Percentiles rank a stretch among this genome's conserved stretches.
Conservation (phyloP, 768 basidiomycete genomes). For the Neoboletus brunneissimus region DNA sequence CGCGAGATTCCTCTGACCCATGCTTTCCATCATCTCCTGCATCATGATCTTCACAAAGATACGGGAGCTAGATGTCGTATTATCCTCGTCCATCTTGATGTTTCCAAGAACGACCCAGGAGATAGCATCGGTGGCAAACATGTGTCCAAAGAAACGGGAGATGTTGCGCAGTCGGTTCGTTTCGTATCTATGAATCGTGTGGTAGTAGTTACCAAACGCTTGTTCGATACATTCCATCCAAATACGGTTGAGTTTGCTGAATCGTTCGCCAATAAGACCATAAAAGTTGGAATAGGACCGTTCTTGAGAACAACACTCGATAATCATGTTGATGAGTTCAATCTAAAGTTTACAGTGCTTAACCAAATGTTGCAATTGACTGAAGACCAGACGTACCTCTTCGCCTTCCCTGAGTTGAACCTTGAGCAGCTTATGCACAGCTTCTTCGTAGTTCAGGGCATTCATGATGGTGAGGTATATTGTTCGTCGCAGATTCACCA, state of each 20-base stretch:
- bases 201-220: conserved; percentile 88
- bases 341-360: conserved; percentile 48
- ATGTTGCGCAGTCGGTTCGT: conserved; percentile 98
- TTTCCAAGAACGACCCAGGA: conserved; percentile 85
- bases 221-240: conserved; percentile 91
- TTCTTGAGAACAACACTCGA: conserved; percentile 99
- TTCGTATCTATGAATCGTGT: conserved; percentile 97
- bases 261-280: conserved; percentile 92
- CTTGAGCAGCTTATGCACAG: conserved; percentile 95
- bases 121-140: conserved; percentile 81
- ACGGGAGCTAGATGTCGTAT: conserved; percentile 92
- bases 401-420: conserved; percentile 89
- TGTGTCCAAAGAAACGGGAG: conserved; percentile 93
- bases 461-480: conserved; percentile 99
- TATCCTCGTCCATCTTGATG: conserved; percentile 94
- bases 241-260: conserved; percentile 91
- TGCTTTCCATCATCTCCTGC: conserved; percentile 90
- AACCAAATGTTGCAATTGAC: not conserved
- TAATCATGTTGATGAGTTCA: conserved; percentile 96
- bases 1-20: conserved; percentile 84
- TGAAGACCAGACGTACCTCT: conserved; percentile 58
- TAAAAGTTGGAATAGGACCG: conserved; percentile 98
- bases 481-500: conserved; percentile 89
- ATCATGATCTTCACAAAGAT: conserved; percentile 98
- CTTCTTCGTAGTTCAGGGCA: conserved; percentile 96